phyloP scores from a whole-genome alignment of 495 filamentous ascomycete species.

The Daldinia decipiens region DNA sequence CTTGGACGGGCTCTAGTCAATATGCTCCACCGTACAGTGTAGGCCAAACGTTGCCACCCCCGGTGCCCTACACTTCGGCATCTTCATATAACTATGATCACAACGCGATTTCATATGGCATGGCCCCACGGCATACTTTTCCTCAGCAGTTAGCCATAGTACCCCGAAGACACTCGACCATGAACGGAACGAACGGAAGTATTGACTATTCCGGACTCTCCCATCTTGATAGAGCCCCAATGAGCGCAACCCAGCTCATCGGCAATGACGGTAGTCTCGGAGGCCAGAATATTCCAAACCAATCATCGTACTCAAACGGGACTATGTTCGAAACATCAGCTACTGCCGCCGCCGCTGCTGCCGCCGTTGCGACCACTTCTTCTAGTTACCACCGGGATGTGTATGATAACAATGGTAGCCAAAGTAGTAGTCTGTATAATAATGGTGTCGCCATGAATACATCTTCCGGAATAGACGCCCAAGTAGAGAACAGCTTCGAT shows the following conservation, averaged over 20 bases:
- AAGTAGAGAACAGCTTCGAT: slow-evolving; percentile 12
- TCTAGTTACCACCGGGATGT: slow-evolving; percentile 8
- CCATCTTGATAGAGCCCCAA: slow-evolving; percentile 4
- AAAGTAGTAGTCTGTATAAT: slow-evolving; percentile 15
- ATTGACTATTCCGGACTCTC: slow-evolving; percentile 16
- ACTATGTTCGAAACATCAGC: slow-evolving; percentile 27
- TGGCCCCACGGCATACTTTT: slow-evolving; percentile 7
- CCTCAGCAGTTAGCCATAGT: not conserved
- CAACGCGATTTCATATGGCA: slow-evolving; percentile 2
- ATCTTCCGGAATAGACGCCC: slow-evolving; percentile 12
- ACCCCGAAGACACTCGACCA: slow-evolving; percentile 10
- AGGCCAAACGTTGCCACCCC: slow-evolving; percentile 19
- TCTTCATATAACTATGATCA: slow-evolving; percentile 12
- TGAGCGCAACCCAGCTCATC: slow-evolving; percentile 18
- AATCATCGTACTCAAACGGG: slow-evolving; percentile 26
- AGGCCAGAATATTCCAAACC: slow-evolving; percentile 11
- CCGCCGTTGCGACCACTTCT: not conserved
- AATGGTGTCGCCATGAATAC: not conserved
- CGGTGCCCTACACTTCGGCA: slow-evolving; percentile 8
- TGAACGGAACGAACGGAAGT: slow-evolving; percentile 13
- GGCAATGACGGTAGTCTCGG: slow-evolving; percentile 17
- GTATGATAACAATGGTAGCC: slow-evolving; percentile 3
- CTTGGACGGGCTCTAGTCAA: slow-evolving; percentile 2
- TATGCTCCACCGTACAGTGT: slow-evolving; percentile 15
- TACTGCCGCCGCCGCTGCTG: not conserved